Evolutionary conservation across 257 asterid species (phyloP), one percentile per base, ranked within the genome.

Genomic region (Gardenia jasminoides): DNA sequence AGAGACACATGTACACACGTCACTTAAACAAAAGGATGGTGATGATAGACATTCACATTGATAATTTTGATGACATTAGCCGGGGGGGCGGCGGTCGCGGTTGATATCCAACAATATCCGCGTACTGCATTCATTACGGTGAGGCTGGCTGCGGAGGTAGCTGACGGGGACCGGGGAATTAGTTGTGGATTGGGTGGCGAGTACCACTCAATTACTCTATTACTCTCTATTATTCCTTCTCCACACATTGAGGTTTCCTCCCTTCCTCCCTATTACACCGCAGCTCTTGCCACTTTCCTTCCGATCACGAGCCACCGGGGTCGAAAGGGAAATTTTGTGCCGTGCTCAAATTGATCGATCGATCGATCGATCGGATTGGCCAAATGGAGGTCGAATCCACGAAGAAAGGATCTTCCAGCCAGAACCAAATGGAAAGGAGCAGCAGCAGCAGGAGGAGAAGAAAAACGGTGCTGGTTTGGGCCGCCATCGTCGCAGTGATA

Each of bases 391-490:
- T 59, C 6, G 78, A 75, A 9, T 58, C 70, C n/a, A 75, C 59
- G 54, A 58, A n/a, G 64, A 56, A 56, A 19, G 1, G 2, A 58
- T 13, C n/a, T 52, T 13, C 24, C 68, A 43, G 52, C 78, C 36
- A 39, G 19, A 28, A 36, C 26, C 39, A 20, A 22, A 13, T 16
- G 24, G 46, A 19, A 19, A 6, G 24, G 20, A 43, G 76, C 11
- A 36, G 1, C 41, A 36, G 41, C 41, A 66, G 71, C 19, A 19
- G 54, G 12, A 67, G 80, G 24, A 79, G 84, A 73, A 67, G 80
- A 36, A 67, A 73, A 81, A 79, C 75, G 78, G 39, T 87, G 44
- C 13, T 47, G 12, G 50, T 47, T 47, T 91, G 94, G 59, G 74
- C 88, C 47, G 80, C 71, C 46, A 80, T 83, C n/a, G 76, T 83